phyloP scores from a whole-genome alignment of 75 land plant genomes.

The Isoetes taiwanensis region DNA sequence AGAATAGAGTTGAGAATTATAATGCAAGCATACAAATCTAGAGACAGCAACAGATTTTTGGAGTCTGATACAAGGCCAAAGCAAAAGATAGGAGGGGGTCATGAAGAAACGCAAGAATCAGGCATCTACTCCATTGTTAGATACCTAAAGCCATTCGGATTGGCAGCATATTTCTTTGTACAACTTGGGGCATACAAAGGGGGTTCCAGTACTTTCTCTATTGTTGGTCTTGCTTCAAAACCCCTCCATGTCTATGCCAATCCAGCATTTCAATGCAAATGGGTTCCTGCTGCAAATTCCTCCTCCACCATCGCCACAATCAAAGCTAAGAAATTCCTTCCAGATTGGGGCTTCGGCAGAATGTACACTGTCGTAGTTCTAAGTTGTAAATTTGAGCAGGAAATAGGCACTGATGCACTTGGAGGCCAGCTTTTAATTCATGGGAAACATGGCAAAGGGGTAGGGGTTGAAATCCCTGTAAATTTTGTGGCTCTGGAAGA shows the following conservation, averaged over 20 bases:
- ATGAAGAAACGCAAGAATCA: too few species aligned
- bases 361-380: constrained; percentile 74
- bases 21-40: too few species aligned
- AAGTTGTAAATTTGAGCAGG: constrained; percentile 33
- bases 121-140: too few species aligned
- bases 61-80: too few species aligned
- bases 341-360: constrained; percentile 73
- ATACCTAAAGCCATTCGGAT: constrained; percentile 24
- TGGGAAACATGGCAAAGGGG: constrained; percentile 29
- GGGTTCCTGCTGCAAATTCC: constrained; percentile 15
- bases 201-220: constrained; percentile 20
- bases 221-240: constrained; percentile 26
- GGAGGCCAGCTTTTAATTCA: constrained; percentile 51
- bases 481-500: constrained; percentile 42
- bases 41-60: too few species aligned
- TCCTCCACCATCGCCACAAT: not conserved
- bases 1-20: too few species aligned
- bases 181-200: constrained; percentile 29
- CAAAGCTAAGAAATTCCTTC: constrained; percentile 47
- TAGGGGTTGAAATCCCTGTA: constrained; percentile 10
- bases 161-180: constrained; percentile 26
- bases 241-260: constrained; percentile 19
- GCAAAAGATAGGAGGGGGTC: too few species aligned
- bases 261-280: constrained; percentile 31
- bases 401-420: constrained; percentile 34